Evolutionary conservation across 176 grass and related monocot species (phyloP).

Genomic region (Carex parvula): DNA sequence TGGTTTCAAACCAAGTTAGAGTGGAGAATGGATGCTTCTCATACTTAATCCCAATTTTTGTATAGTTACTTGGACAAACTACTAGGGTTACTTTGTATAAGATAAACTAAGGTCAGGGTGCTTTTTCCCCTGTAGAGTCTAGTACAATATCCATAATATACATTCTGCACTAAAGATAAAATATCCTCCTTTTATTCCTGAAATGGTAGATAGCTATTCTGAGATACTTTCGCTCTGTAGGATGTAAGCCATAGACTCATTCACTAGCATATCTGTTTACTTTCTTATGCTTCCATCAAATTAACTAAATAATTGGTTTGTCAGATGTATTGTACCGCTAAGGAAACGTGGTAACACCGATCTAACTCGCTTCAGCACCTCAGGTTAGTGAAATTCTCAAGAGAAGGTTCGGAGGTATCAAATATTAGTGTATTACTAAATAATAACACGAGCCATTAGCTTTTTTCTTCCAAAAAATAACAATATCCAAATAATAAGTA

Average conservation of each 20-base stretch:
- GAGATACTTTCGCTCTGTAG: not conserved
- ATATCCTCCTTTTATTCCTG: not conserved
- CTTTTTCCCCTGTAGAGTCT: not conserved
- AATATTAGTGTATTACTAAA: not conserved
- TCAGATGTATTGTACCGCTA: constrained; percentile 73
- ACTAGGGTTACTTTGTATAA: not conserved
- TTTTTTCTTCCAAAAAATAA: not conserved
- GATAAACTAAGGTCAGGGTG: not conserved
- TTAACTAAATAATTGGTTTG: not conserved
- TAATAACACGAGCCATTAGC: not conserved
- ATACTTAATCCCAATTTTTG: not conserved
- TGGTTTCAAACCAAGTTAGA: not conserved
- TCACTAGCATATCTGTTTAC: not conserved
- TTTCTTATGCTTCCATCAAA: not conserved
- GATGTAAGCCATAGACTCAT: not conserved
- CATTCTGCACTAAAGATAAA: not conserved
- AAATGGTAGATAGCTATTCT: too few species aligned
- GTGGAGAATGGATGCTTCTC: not conserved
- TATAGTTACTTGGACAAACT: not conserved
- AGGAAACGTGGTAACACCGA: constrained; percentile 37
- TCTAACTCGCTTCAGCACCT: constrained; percentile 82
- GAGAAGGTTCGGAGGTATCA: not conserved
- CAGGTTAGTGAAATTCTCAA: constrained; percentile 45
- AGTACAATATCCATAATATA: not conserved
- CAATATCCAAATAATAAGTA: not conserved